Evolutionary conservation across 1,139 yeast species (phyloP).

Genomic region (Taiozyma sp.): DNA sequence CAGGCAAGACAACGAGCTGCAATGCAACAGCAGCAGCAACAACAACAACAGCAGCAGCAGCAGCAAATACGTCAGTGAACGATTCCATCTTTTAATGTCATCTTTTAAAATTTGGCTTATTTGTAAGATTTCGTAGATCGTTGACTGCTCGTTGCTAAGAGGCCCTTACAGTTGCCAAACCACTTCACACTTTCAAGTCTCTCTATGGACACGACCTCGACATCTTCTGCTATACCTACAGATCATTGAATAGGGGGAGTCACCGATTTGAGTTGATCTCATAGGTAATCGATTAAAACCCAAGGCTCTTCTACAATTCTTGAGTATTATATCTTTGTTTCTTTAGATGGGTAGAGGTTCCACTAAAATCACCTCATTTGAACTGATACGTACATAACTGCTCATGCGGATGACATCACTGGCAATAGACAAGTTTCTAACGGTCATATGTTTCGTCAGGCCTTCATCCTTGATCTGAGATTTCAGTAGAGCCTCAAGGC

Average conservation of each 20-base stretch:
- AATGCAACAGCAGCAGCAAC: conserved; percentile 12
- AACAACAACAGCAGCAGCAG: not conserved
- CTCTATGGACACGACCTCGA: too few species aligned
- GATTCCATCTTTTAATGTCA: not conserved
- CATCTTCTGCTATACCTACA: too few species aligned
- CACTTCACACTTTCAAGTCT: too few species aligned
- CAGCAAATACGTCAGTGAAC: too few species aligned
- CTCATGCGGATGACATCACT: conserved; percentile 9
- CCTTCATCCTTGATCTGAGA: conserved; percentile 2
- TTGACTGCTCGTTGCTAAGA: too few species aligned
- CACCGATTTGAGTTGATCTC: too few species aligned
- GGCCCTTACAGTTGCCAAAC: too few species aligned
- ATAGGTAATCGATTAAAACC: not conserved
- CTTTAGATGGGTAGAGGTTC: conserved; percentile 8
- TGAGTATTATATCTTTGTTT: not conserved
- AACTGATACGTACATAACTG: conserved; percentile 17
- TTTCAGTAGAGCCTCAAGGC: conserved; percentile 2
- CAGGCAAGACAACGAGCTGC: conserved; percentile 22
- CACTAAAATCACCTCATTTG: conserved; percentile 17
- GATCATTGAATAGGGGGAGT: too few species aligned
- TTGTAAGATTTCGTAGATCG: not conserved
- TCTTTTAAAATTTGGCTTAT: too few species aligned
- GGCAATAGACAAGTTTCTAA: conserved; percentile 13
- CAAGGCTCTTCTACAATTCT: not conserved
- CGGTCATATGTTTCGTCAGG: conserved; percentile 5